Conservation (phyloP, 495 filamentous ascomycete species). For the Massariosphaeria phaeospora region DNA sequence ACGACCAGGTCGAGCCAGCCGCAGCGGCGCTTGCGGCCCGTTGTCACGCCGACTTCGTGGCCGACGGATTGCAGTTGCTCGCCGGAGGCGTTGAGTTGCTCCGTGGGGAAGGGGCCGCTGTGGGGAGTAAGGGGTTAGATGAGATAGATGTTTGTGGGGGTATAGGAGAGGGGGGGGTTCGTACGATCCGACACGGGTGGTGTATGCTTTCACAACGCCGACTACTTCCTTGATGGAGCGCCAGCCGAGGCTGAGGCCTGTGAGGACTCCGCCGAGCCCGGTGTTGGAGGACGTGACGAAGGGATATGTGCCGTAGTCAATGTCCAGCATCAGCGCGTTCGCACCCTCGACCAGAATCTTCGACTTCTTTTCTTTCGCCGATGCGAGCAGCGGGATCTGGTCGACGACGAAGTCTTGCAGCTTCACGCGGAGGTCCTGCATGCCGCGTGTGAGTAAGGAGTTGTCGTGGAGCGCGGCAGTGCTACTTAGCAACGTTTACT, state of each 20-base stretch:
- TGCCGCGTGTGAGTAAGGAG: background rate
- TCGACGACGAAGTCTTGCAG: slow-evolving; percentile 70
- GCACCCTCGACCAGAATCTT: slow-evolving; percentile 79
- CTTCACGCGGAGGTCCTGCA: slow-evolving; percentile 59
- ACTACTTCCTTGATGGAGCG: slow-evolving; percentile 56
- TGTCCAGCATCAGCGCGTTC: slow-evolving; percentile 79
- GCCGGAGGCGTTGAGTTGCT: slow-evolving; percentile 51
- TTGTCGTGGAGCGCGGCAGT: background rate
- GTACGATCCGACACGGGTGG: slow-evolving; percentile 42
- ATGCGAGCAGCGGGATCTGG: slow-evolving; percentile 54
- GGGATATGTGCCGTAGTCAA: slow-evolving; percentile 64
- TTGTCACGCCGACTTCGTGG: slow-evolving; percentile 73
- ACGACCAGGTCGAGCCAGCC: slow-evolving; percentile 90
- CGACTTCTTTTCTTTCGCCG: slow-evolving; percentile 53
- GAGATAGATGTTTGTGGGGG: background rate
- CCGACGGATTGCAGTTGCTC: slow-evolving; percentile 61
- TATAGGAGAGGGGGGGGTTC: background rate
- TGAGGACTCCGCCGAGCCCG: slow-evolving; percentile 66
- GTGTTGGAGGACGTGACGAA: slow-evolving; percentile 67
- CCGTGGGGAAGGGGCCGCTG: slow-evolving; percentile 75
- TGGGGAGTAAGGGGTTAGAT: no score
- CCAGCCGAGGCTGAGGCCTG: slow-evolving; percentile 51
- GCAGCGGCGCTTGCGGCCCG: slow-evolving; percentile 76
- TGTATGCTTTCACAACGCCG: slow-evolving; percentile 83
- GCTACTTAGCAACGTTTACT: background rate